Evolutionary conservation across 2,329 filamentous ascomycete species (phyloP).

Genomic region (Piedraia hortae): DNA sequence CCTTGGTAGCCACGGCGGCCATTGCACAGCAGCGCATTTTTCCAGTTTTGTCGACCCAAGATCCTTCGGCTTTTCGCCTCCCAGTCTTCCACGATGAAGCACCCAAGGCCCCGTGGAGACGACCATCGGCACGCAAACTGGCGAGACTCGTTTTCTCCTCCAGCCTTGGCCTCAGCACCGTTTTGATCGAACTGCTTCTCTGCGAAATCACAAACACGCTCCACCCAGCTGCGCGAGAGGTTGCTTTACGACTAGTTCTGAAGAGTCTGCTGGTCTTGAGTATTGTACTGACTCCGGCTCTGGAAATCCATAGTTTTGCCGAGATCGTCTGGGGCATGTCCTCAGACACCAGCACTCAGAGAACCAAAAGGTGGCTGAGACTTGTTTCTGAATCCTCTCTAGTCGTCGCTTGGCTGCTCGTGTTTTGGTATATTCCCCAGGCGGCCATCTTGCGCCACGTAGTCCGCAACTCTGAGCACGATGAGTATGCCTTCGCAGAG

Average conservation of each 20-base stretch:
- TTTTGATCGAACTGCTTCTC: constrained; percentile 54
- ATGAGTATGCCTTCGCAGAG: constrained; percentile 23
- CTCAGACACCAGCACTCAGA: constrained; percentile 29
- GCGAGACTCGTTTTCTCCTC: constrained; percentile 36
- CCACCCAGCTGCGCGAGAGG: constrained; percentile 35
- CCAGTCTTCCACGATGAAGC: constrained; percentile 27
- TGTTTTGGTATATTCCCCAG: constrained; percentile 36
- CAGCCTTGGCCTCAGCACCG: constrained; percentile 49
- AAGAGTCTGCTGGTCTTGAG: constrained; percentile 43
- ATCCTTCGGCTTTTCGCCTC: constrained; percentile 30
- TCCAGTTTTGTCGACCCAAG: constrained; percentile 34
- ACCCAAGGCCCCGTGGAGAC: constrained; percentile 11
- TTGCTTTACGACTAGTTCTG: constrained; percentile 42
- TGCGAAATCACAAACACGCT: constrained; percentile 59
- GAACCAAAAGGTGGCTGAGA: constrained; percentile 25
- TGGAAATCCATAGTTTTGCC: constrained; percentile 35
- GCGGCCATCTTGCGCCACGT: constrained; percentile 12
- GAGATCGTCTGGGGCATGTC: constrained; percentile 28
- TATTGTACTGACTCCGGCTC: constrained; percentile 46
- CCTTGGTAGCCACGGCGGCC: constrained; percentile 35
- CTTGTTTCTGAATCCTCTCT: constrained; percentile 27
- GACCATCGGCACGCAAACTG: constrained; percentile 13
- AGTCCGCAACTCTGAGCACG: constrained; percentile 15
- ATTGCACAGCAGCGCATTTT: constrained; percentile 42
- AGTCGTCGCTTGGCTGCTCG: constrained; percentile 40